Percentiles rank a stretch among this genome's conserved stretches.
Conservation (phyloP, 371 early-diverging fungal species). For the Actinomortierella wolfii region DNA sequence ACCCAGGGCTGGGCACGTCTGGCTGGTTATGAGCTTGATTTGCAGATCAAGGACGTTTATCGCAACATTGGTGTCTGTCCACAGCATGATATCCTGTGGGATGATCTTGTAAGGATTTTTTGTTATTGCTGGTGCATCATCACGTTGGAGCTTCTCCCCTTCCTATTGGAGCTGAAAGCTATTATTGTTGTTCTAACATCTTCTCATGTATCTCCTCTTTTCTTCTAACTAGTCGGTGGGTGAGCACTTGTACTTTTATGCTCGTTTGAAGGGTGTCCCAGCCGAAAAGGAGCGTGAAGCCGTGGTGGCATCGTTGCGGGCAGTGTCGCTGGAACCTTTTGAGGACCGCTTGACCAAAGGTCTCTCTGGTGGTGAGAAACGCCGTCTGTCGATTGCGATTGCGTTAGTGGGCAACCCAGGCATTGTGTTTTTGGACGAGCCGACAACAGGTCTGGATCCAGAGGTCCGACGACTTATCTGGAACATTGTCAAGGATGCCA, state of each 20-base stretch:
- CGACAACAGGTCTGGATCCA: slow-evolving; percentile 69
- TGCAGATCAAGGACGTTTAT: slow-evolving; percentile 64
- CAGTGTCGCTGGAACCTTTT: slow-evolving; percentile 58
- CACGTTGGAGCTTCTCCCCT: no score
- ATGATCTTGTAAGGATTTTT: slow-evolving; percentile 53
- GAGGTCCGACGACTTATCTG: slow-evolving; percentile 73
- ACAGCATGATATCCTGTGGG: slow-evolving; percentile 80
- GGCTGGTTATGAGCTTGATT: slow-evolving; percentile 63
- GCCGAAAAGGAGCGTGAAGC: slow-evolving; percentile 52
- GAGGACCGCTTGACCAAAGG: slow-evolving; percentile 58
- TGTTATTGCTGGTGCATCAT: not conserved
- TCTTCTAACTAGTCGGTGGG: slow-evolving; percentile 52
- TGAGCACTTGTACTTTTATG: slow-evolving; percentile 78
- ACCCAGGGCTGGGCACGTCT: slow-evolving; percentile 63
- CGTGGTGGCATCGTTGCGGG: slow-evolving; percentile 51
- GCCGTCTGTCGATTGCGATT: slow-evolving; percentile 67
- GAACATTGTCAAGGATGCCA: slow-evolving; percentile 66
- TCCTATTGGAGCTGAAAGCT: no score
- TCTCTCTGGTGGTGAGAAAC: slow-evolving; percentile 66
- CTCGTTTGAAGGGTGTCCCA: slow-evolving; percentile 69
- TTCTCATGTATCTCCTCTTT: not conserved
- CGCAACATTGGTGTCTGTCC: slow-evolving; percentile 75
- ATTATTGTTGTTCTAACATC: no score
- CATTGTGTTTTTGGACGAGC: slow-evolving; percentile 72
- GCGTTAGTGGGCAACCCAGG: slow-evolving; percentile 61